Base-by-base conservation (phyloP, 176 grass and related monocot genomes). In the Musa beccarii region DNA sequence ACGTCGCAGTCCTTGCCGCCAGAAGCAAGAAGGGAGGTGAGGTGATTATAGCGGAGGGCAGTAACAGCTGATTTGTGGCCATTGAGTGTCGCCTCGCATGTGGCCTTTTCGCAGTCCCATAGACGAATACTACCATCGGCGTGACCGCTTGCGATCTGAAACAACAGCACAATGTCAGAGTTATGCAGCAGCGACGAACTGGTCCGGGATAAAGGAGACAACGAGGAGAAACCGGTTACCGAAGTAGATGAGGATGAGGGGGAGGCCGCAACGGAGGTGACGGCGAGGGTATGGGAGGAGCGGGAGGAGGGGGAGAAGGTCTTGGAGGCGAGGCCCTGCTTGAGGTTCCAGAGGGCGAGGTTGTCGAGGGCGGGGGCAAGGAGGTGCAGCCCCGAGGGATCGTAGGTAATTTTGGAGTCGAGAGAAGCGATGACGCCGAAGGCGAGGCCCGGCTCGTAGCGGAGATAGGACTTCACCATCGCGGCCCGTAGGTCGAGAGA, bases 381-480 rank as follows among this genome's bases (percentile, higher is more conserved):
- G 75, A 97, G 93, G 71, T 74, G 87, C 80, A 83, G 74, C 34
- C 90, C 93, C 26, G 90, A 90, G 54, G 89, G 87, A 28, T 97
- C 90, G 62, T 97, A 92, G 56, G 53, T 76, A 71, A 97, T 87
- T 82, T 97, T 97, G 29, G 83, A 84, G 26, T 97, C 90, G 43
- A 87, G 78, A 14, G 93, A 92, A 10, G 80, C 80, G 17, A 97
- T 83, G 9, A 97, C 90, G 22, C 93, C 93, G 68, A 97, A 97
- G 76, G 87, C 67, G 75, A 85, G 72, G 11, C 85, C 83, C 66
- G 83, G 93, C 71, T 90, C 87, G 89, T 97, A 97, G 13, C 90
- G 93, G 26, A 97, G 89, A 73, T 97, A 97, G n/a, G 90, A 84
- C 81, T 90, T 97, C 84, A 92, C 93, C 93, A 97, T 97, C n/a